Evolutionary conservation across 2,329 filamentous ascomycete species (phyloP).

Genomic region (Rachicladosporium sp.): DNA sequence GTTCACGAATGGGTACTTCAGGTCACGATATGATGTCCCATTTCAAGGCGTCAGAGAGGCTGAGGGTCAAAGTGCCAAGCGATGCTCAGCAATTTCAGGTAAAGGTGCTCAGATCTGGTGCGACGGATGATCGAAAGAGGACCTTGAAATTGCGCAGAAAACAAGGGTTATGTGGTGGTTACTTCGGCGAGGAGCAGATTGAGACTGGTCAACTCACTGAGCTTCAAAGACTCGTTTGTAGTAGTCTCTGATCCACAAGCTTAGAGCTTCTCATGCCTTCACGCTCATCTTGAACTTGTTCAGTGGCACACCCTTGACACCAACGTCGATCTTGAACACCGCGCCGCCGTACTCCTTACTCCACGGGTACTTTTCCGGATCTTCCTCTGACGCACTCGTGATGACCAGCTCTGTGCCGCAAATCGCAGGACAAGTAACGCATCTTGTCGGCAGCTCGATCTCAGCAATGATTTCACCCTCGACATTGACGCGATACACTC

Average conservation of each 20-base stretch:
- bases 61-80: too few species aligned
- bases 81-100: too few species aligned
- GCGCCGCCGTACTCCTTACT: constrained; percentile 56
- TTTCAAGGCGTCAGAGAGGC: too few species aligned
- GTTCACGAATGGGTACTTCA: too few species aligned
- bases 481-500: constrained; percentile 62
- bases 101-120: too few species aligned
- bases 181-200: too few species aligned
- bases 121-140: too few species aligned
- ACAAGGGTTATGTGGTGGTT: too few species aligned
- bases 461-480: constrained; percentile 60
- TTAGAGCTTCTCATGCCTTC: constrained; percentile 6
- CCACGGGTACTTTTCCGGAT: constrained; percentile 48
- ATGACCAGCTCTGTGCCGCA: constrained; percentile 63
- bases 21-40: too few species aligned
- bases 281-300: constrained; percentile 47
- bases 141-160: too few species aligned
- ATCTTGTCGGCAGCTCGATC: constrained; percentile 62
- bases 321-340: constrained; percentile 67
- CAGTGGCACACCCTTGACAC: constrained; percentile 50
- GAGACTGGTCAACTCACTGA: too few species aligned
- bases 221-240: neutral
- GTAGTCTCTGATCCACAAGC: neutral
- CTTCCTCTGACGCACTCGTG: constrained; percentile 62
- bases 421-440: constrained; percentile 72